phyloP scores from a whole-genome alignment of 768 basidiomycete genomes.

The Tubosaeta sp. region DNA sequence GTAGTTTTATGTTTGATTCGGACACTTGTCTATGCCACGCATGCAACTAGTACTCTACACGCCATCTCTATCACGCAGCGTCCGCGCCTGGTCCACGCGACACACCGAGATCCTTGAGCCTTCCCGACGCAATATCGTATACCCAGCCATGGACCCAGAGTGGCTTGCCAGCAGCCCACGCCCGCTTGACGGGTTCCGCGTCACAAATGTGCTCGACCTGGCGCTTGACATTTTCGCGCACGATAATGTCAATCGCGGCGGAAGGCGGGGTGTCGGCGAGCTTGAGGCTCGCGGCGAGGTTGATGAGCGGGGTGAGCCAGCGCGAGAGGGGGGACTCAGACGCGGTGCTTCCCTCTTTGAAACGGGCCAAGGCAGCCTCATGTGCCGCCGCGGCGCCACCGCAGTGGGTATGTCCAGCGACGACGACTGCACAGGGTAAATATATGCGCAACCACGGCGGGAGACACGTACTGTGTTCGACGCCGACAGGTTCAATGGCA shows the following conservation, averaged over 20 bases:
- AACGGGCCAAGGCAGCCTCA: conserved; percentile 27
- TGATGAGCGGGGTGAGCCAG: conserved; percentile 70
- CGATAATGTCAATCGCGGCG: conserved; percentile 43
- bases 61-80: neutral
- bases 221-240: conserved; percentile 56
- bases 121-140: conserved; percentile 59
- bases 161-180: conserved; percentile 39
- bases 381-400: conserved; percentile 68
- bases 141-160: conserved; percentile 72
- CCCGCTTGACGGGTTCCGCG: conserved; percentile 41
- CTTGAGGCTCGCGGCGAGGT: conserved; percentile 40
- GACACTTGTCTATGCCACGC: conserved; percentile 13
- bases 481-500: conserved; percentile 65
- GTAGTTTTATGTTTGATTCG: conserved; percentile 11
- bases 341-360: conserved; percentile 2
- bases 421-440: conserved; percentile 48
- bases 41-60: neutral
- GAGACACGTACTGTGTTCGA: conserved; percentile 64
- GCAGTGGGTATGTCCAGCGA: conserved; percentile 82
- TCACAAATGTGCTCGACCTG: conserved; percentile 52
- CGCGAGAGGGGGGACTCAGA: conserved; percentile 49
- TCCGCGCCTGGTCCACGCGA: conserved; percentile 21
- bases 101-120: conserved; percentile 55
- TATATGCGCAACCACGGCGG: conserved; percentile 1
- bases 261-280: conserved; percentile 34